Percentiles rank a stretch among this genome's conserved stretches.
These are phyloP conservation scores for Cenchrus fungigraminus DNA, from an alignment of 176 grass and related monocot species.

Conservation along the genomic window DNA sequence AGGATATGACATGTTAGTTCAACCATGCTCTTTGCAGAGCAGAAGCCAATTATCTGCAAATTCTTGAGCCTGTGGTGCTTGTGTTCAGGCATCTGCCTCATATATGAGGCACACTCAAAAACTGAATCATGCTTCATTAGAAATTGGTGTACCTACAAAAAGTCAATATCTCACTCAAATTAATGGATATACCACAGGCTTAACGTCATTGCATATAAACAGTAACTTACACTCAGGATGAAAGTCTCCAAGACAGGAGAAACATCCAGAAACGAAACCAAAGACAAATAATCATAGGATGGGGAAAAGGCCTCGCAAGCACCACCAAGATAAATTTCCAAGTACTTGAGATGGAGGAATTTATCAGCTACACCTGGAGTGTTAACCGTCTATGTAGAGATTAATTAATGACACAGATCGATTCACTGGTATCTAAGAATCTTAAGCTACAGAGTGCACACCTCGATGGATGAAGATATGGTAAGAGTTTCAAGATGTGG, in stretches of 20 bases:
- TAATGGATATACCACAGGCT: not conserved
- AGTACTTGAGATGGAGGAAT: conserved; percentile 12
- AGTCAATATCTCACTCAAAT: not conserved
- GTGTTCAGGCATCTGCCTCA: not conserved
- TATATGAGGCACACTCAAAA: not conserved
- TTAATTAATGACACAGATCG: not conserved
- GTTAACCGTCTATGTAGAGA: not conserved
- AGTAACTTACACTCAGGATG: not conserved
- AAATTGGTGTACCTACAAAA: not conserved
- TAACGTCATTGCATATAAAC: not conserved
- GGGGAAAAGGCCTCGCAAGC: not conserved
- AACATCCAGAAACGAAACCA: conserved; percentile 13
- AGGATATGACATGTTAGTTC: conserved; percentile 5
- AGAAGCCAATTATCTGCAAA: conserved; percentile 11
- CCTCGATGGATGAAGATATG: not conserved
- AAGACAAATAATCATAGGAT: conserved; percentile 13
- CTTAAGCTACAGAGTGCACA: not conserved
- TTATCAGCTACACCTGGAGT: not conserved
- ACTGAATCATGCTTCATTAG: not conserved
- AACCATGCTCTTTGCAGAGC: conserved; percentile 28
- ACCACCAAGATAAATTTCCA: not conserved
- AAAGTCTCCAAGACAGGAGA: conserved; percentile 10
- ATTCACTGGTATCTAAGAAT: not conserved
- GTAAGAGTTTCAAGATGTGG: conserved; percentile 1
- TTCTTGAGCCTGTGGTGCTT: conserved; percentile 3